Conservation (phyloP, 2,329 filamentous ascomycete genomes). For the Neonectria ditissima region DNA sequence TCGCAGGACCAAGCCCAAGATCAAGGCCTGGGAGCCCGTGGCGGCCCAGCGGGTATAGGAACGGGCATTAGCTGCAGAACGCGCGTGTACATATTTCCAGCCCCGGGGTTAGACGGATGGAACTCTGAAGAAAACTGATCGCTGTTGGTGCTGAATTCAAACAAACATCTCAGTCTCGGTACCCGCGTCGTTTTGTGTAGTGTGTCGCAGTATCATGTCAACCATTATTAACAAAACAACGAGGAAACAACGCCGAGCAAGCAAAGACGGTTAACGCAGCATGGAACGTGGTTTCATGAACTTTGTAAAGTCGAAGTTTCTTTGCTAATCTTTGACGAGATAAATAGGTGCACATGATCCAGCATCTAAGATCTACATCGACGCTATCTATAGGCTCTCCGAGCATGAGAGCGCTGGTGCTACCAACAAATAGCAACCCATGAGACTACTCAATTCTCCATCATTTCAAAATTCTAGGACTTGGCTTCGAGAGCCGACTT, state of each 20-base stretch:
- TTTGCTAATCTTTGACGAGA: background rate
- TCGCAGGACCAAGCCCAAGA: slow-evolving; percentile 64
- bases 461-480: slow-evolving; percentile 27
- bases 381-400: slow-evolving; percentile 41
- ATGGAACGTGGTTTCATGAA: background rate
- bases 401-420: slow-evolving; percentile 27
- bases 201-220: background rate
- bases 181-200: no score
- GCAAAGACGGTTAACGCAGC: background rate
- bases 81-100: slow-evolving; percentile 48
- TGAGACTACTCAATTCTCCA: background rate
- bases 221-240: background rate
- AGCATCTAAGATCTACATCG: slow-evolving; percentile 37
- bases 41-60: slow-evolving; percentile 50
- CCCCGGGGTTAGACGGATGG: slow-evolving; percentile 36
- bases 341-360: slow-evolving; percentile 18
- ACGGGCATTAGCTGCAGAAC: slow-evolving; percentile 19
- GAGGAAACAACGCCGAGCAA: no score
- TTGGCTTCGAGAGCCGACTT: slow-evolving; percentile 55
- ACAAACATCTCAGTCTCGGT: slow-evolving; percentile 4
- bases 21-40: slow-evolving; percentile 64
- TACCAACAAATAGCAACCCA: slow-evolving; percentile 29
- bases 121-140: slow-evolving; percentile 21
- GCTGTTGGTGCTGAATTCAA: slow-evolving; percentile 29
- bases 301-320: background rate